Evolutionary conservation across 306 rosid genomes (phyloP).

Genomic region (barrel medic (Medicago truncatula)): DNA sequence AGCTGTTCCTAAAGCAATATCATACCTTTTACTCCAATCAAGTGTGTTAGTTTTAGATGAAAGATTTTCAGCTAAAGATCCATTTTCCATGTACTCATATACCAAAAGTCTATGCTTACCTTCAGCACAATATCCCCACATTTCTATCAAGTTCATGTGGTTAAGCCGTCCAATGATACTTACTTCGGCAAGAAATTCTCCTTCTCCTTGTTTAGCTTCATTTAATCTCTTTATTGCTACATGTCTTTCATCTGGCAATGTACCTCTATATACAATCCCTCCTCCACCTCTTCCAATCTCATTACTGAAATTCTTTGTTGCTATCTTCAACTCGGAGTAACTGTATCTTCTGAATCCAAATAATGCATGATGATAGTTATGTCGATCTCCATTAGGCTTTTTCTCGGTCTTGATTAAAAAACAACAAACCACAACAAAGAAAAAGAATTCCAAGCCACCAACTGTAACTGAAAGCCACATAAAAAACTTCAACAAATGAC

Average conservation of each 20-base stretch:
- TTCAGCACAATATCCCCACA: slow-evolving; percentile 39
- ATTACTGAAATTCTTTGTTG: slow-evolving; percentile 20
- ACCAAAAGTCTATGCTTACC: slow-evolving; percentile 31
- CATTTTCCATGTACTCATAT: slow-evolving; percentile 35
- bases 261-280: slow-evolving; percentile 33
- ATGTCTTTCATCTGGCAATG: slow-evolving; percentile 33
- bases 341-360: slow-evolving; percentile 7
- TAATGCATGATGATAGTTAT: background rate
- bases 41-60: background rate
- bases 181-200: slow-evolving; percentile 40
- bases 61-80: background rate
- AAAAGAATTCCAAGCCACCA: slow-evolving; percentile 25
- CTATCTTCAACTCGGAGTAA: slow-evolving; percentile 29
- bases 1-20: background rate
- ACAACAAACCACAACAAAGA: slow-evolving; percentile 5
- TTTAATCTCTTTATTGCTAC: slow-evolving; percentile 23
- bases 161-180: slow-evolving; percentile 11
- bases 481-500: slow-evolving; percentile 32
- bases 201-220: slow-evolving; percentile 42
- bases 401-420: background rate
- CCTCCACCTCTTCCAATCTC: slow-evolving; percentile 40
- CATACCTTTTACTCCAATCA: background rate
- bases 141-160: slow-evolving; percentile 42
- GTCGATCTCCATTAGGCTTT: slow-evolving; percentile 35
- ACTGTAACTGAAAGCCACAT: slow-evolving; percentile 36